Percentiles rank a stretch among this genome's conserved stretches.
Evolutionary conservation across 148 eudicot genomes (phyloP).

Genomic region (Salicornia ramosissima): DNA sequence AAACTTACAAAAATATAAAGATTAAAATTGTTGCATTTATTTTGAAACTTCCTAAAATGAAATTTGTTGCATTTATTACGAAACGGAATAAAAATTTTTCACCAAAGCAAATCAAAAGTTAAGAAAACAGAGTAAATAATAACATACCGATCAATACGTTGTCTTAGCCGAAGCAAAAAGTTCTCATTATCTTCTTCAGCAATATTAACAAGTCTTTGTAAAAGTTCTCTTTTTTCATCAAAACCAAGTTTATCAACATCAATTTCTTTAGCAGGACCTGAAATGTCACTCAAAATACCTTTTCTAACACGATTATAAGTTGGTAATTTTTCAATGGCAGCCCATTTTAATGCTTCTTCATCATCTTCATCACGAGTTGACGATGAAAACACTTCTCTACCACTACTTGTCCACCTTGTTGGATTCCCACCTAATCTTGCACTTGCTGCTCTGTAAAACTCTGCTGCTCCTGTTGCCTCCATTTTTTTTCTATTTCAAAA

Average conservation of each 20-base stretch:
- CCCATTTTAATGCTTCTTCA: constrained; percentile 85
- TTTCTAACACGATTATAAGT: constrained; percentile 59
- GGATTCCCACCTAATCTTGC: constrained; percentile 48
- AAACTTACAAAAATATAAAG: too few relatives aligned
- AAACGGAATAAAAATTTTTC: too few relatives aligned
- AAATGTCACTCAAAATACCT: constrained; percentile 55
- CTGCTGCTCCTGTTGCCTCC: constrained; percentile 39
- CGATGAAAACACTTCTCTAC: constrained; percentile 48
- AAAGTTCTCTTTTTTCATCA: constrained; percentile 36
- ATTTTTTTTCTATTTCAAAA: constrained; percentile 17
- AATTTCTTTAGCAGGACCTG: constrained; percentile 50
- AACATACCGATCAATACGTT: constrained; percentile 48
- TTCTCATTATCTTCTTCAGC: constrained; percentile 60
- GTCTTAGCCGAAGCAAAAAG: constrained; percentile 52
- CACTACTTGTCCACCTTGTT: constrained; percentile 46
- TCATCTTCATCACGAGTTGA: constrained; percentile 57
- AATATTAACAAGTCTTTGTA: constrained; percentile 47
- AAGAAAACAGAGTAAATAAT: not conserved
- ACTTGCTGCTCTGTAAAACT: constrained; percentile 49
- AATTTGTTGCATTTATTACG: too few relatives aligned
- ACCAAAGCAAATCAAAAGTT: not conserved
- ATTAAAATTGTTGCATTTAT: too few relatives aligned
- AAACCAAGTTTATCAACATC: constrained; percentile 52
- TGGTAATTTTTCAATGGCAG: constrained; percentile 79
- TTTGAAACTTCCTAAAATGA: too few relatives aligned